phyloP scores from a whole-genome alignment of 106 monocot genomes.

The Phalaenopsis aphrodite region DNA sequence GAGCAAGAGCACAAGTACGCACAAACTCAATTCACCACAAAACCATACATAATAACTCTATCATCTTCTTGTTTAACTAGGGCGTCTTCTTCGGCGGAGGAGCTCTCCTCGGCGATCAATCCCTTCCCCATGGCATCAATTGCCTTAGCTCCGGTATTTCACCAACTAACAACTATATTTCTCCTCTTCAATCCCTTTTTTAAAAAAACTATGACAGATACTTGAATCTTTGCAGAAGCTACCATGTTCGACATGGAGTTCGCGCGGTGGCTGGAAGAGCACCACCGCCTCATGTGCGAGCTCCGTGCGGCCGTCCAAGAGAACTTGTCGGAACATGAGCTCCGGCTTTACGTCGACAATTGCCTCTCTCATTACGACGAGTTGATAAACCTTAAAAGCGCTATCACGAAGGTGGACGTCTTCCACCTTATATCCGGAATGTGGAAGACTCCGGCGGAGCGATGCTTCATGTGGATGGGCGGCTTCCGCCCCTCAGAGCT shows the following conservation, averaged over 20 bases:
- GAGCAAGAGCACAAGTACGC: constrained; percentile 61
- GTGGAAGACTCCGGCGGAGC: constrained; percentile 65
- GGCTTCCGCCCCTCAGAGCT: constrained; percentile 69
- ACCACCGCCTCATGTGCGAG: constrained; percentile 43
- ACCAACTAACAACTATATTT: neutral
- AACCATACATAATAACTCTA: neutral
- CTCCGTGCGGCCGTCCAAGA: constrained; percentile 54
- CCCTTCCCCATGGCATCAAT: constrained; percentile 24
- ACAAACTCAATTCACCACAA: neutral
- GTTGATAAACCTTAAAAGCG: constrained; percentile 32
- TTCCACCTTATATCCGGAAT: constrained; percentile 76
- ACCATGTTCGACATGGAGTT: constrained; percentile 76
- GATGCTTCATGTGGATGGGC: constrained; percentile 78
- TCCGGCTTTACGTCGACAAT: constrained; percentile 42
- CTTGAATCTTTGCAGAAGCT: constrained; percentile 24
- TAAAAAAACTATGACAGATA: neutral
- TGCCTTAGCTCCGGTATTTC: constrained; percentile 43
- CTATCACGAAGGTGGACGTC: constrained; percentile 36
- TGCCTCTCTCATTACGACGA: constrained; percentile 44
- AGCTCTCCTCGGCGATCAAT: constrained; percentile 41
- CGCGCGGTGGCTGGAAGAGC: constrained; percentile 51
- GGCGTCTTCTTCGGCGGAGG: constrained; percentile 45
- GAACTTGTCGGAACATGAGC: constrained; percentile 43
- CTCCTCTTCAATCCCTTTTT: neutral
- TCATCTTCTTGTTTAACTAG: constrained; percentile 14